Evolutionary conservation across 2,329 filamentous ascomycete species (phyloP), one percentile per base, ranked within the genome.

Genomic region (Cytospora paraplurivora): DNA sequence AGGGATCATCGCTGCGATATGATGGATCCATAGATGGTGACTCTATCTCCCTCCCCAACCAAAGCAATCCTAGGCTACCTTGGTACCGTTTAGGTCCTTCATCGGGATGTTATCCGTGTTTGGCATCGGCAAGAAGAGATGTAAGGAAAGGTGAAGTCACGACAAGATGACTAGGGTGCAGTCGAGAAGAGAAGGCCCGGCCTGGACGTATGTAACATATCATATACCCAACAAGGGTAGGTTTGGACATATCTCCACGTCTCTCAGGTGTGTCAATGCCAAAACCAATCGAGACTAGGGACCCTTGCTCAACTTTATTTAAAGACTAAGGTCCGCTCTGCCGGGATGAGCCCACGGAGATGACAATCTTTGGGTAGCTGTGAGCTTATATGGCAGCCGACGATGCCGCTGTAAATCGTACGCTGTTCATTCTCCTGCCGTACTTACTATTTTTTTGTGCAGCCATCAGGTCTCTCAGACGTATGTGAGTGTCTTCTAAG

Each of bases 301-400:
- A 17, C 54, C 63, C 59, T 34, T 59, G 59, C 1, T 41, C 17
- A 65, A 65, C 55, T 59, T 54, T 59, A 65, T 56, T 62, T 57
- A 41, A 32, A 55, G 21, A 21, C 49, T 37, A 17, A 35, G 11
- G 41, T n/a, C 33, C 17, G 12, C 33, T 34, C 17, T 37, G 15
- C 7, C 27, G 27, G 27, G 27, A 27, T 27, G 27, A 27, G 27
- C 27, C 4, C 7, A 33, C 27, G 12, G 11, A 55, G 21, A 38
- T 27, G 53, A 51, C n/a, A 10, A 47, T 17, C 41, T 47, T 47
- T 47, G 41, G 17, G 41, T 12, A 44, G 15, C 32, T 32, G 5
- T 21, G 54, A 27, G 27, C 27, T 27, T 27, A 27, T 27, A 2
- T 27, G 27, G 2, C 2, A 27, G 27, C 27, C 27, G 27, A 27